Conservation (phyloP, 805 yeast genomes). For the Candida manassasensis region DNA sequence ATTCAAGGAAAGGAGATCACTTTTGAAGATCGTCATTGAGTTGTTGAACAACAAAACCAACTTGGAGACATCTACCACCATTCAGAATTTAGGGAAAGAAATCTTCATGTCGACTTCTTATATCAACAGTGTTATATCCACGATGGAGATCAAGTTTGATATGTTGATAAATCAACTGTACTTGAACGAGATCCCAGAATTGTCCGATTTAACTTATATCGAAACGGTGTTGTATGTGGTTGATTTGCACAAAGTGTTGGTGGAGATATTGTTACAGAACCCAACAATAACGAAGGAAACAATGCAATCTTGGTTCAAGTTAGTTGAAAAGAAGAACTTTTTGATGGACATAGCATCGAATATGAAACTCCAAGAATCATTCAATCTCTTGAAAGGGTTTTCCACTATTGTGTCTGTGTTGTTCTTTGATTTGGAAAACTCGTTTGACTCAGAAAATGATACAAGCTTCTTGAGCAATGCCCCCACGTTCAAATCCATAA, state of each 20-base stretch:
- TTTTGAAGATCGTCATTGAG: conserved; percentile 40
- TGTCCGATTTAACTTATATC: conserved; percentile 19
- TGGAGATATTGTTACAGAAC: conserved; percentile 38
- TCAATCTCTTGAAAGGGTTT: conserved; percentile 39
- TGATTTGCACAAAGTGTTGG: conserved; percentile 33
- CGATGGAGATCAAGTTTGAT: conserved; percentile 11
- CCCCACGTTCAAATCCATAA: conserved; percentile 33
- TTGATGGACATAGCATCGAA: conserved; percentile 21
- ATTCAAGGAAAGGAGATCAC: conserved; percentile 47
- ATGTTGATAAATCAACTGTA: conserved; percentile 9
- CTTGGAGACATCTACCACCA: conserved; percentile 22
- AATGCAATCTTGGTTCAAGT: conserved; percentile 51
- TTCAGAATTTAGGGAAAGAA: conserved; percentile 36
- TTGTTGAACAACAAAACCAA: conserved; percentile 43
- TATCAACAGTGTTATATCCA: conserved; percentile 15
- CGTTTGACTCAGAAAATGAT: conserved; percentile 32
- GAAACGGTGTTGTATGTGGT: conserved; percentile 31
- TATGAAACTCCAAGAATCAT: conserved; percentile 22
- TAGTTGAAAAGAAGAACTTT: conserved; percentile 37
- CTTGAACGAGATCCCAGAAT: conserved; percentile 8
- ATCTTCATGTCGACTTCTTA: conserved; percentile 31
- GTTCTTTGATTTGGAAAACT: conserved; percentile 53
- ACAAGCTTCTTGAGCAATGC: conserved; percentile 25
- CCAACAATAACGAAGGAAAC: conserved; percentile 26
- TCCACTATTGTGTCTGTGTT: conserved; percentile 46